These are phyloP conservation scores for Tulasnella sp. DNA, from an alignment of 768 basidiomycete genomes.

Conservation along the genomic window DNA sequence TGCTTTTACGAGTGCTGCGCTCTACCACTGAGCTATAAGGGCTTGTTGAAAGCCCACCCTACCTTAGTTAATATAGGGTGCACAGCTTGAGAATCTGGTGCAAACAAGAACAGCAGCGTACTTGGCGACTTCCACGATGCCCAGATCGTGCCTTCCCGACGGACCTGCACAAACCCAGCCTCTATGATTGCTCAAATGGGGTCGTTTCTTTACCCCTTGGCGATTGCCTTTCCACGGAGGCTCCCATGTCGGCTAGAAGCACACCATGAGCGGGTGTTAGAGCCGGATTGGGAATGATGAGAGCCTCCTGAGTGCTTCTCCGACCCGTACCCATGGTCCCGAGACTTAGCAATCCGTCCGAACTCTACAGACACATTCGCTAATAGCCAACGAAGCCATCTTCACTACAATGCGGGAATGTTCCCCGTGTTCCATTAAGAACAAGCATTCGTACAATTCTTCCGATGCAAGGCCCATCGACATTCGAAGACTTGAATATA, in stretches of 20 bases:
- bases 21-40: constrained; percentile 24
- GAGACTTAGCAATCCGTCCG: neutral
- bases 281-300: neutral
- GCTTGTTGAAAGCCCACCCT: neutral
- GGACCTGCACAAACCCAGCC: neutral
- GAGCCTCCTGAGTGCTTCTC: neutral
- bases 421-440: neutral
- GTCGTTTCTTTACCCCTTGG: neutral
- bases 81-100: neutral
- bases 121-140: neutral
- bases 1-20: constrained; percentile 17
- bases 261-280: neutral
- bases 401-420: neutral
- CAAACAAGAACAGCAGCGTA: too few species aligned
- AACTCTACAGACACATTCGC: neutral
- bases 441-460: neutral
- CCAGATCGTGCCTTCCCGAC: neutral
- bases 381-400: neutral
- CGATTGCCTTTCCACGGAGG: neutral
- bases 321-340: neutral
- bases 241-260: neutral
- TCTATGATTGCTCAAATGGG: neutral
- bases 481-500: neutral
- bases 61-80: neutral
- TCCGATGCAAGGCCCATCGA: neutral